Base-by-base conservation (phyloP, 1,284 basidiomycete genomes). In the Ganoderma leucocontextum region DNA sequence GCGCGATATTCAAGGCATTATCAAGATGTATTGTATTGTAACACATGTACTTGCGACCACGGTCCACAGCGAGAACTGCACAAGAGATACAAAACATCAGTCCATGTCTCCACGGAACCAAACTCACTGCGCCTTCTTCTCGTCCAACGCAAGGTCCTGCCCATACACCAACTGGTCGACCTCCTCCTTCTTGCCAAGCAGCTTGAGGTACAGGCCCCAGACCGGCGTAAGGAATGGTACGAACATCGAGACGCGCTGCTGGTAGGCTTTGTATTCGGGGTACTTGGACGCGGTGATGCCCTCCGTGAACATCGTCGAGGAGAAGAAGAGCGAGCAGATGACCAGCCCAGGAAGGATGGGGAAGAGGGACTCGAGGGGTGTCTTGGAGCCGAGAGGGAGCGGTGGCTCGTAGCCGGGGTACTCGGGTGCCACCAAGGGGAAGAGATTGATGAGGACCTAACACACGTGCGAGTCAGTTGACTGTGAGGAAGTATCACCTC, bases 191-290 rank as follows among this genome's bases (percentile, higher is more conserved):
- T 77, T 79, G 8, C 83, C 83, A 53, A 70, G 73, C 17, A 78
- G 61, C 29, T 74, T 69, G 71, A 87, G 73, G 35, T 81, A 60
- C 25, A 75, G 69, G 0, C 85, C 85, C 77, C 78, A 80, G 17
- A 84, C 75, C 4, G 79, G 78, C 0, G 91, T 92, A 65, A 83
- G 77, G 64, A 86, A 74, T 6, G 91, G 91, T 12, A 84, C 79
- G 77, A 97, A 96, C 90, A 95, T 95, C 33, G 88, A 91, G n/a
- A 97, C 95, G 25, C 95, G 85, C 71, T 83, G 79, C 78, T 90
- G 88, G 78, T 97, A 97, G 19, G 89, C 87, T 19, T 76, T 75
- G 80, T 97, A 97, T 6, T 79, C 78, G 1, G 93, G 90, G 76
- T 97, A 97, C 80, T 97, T 97, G 58, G 83, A 78, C 29, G 78